phyloP scores from a whole-genome alignment of 208 protist species.

The Phytomonas sp. region DNA sequence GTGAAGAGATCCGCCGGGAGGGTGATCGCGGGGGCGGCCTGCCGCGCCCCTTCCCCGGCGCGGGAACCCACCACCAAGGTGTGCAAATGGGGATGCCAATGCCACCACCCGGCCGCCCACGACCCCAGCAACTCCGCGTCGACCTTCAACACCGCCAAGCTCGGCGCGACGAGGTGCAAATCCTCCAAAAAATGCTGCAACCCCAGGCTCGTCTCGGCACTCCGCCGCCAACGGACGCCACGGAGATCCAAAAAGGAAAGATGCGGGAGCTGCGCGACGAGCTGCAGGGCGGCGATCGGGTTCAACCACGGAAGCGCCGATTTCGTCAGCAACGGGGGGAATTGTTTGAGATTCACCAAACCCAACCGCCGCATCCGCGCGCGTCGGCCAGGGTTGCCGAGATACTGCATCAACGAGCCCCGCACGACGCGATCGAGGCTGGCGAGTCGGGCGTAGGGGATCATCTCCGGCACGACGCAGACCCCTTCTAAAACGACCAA shows the following conservation, averaged over 20 bases:
- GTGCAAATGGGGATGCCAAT: conserved; percentile 30
- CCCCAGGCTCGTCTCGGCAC: conserved; percentile 7
- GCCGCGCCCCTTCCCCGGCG: neutral
- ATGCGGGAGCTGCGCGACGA: conserved; percentile 32
- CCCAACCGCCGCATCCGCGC: conserved; percentile 15
- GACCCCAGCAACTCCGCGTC: conserved; percentile 35
- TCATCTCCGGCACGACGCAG: conserved; percentile 37
- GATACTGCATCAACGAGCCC: conserved; percentile 23
- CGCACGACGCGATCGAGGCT: conserved; percentile 11
- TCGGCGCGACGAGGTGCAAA: conserved; percentile 48
- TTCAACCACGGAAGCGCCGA: conserved; percentile 14
- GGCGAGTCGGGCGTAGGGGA: conserved; percentile 15
- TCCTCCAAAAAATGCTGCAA: conserved; percentile 54
- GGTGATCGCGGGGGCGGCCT: conserved; percentile 7
- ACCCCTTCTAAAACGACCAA: conserved; percentile 15
- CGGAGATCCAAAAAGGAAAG: conserved; percentile 61
- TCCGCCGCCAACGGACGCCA: conserved; percentile 40
- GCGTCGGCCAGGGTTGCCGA: conserved; percentile 17
- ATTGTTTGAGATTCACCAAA: neutral
- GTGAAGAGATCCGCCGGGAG: conserved; percentile 47
- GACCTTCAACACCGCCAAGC: conserved; percentile 53
- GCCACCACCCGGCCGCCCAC: conserved; percentile 77
- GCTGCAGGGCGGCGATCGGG: conserved; percentile 22
- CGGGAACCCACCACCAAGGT: conserved; percentile 35
- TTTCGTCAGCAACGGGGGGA: neutral